Base-by-base conservation (phyloP, 2,329 filamentous ascomycete genomes). In the Hypoxylon sp. region DNA sequence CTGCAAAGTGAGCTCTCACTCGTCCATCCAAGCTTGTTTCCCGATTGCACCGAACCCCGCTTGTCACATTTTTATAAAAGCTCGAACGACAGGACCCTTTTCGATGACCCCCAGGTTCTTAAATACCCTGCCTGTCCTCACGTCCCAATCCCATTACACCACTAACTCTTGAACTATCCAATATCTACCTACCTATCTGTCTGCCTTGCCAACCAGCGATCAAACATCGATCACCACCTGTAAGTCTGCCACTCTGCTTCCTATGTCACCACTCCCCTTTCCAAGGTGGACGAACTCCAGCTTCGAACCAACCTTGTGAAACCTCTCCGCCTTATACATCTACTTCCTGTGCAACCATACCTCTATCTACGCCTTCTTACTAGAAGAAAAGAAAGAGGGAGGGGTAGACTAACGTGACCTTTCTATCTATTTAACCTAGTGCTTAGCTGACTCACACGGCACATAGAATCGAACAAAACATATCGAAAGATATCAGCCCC, bases 141-240 rank as follows among this genome's bases (percentile, higher is more conserved):
- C 47, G 24, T 47, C 59, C 35, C 47, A 75, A 76, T 26, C 54
- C 33, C 44, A 63, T 67, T 48, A 55, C 59, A 63, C 63, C 63
- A 60, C 44, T 39, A 31, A 51, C 33, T 11, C 19, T 19, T 46
- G n/a, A n/a, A 58, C 26, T 37, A 50, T 42, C 52, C 50, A 51
- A 63, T 33, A 57, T 63, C 37, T 42, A 6, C 44, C 42, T 13
- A 59, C 31, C 33, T 37, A 35, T 19, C 42, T 59, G n/a, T 37
- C 17, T 39, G 19, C 33, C 53, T 35, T 52, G 22, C 55, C 29
- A 51, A 10, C 35, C 35, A 66, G 53, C 31, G n/a, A 66, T 62
- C 63, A 46, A 29, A 14, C 22, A 4, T 50, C 26, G 29, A 26
- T 62, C 13, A 14, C 29, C 19, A 50, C 47, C 42, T 62, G 52